Conservation (phyloP, 2,329 filamentous ascomycete genomes). For the Teratosphaeria zuluensis region DNA sequence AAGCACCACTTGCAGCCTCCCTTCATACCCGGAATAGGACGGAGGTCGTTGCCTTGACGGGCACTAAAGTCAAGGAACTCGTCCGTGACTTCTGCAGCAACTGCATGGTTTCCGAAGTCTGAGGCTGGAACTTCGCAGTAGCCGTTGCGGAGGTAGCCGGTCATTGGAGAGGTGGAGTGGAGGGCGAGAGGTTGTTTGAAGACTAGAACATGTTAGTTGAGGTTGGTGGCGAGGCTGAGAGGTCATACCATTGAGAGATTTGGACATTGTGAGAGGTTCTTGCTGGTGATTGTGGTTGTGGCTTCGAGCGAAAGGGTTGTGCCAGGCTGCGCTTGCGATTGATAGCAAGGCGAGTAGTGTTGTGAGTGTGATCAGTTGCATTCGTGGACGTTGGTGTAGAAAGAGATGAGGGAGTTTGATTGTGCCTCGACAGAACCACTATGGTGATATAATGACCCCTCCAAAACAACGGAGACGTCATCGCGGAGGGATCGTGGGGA, state of each 20-base stretch:
- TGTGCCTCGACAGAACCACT: neutral
- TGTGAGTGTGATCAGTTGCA: neutral
- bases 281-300: conserved; percentile 10
- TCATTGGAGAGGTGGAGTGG: conserved; percentile 49
- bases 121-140: conserved; percentile 48
- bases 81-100: conserved; percentile 49
- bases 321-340: neutral
- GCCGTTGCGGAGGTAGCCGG: conserved; percentile 52
- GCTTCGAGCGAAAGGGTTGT: neutral
- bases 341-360: neutral
- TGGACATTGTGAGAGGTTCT: conserved; percentile 20
- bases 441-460: neutral
- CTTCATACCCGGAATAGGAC: conserved; percentile 41
- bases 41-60: conserved; percentile 49
- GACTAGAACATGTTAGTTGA: conserved; percentile 29
- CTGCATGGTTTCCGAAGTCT: conserved; percentile 51
- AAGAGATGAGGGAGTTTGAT: neutral
- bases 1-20: conserved; percentile 54
- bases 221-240: neutral
- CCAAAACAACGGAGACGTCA: neutral
- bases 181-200: conserved; percentile 49
- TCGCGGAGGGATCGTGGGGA: neutral
- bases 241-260: conserved; percentile 23
- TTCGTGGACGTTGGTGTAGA: neutral
- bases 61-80: conserved; percentile 55